phyloP scores from a whole-genome alignment of 2,329 filamentous ascomycete genomes.

The Aspergillus ustus region DNA sequence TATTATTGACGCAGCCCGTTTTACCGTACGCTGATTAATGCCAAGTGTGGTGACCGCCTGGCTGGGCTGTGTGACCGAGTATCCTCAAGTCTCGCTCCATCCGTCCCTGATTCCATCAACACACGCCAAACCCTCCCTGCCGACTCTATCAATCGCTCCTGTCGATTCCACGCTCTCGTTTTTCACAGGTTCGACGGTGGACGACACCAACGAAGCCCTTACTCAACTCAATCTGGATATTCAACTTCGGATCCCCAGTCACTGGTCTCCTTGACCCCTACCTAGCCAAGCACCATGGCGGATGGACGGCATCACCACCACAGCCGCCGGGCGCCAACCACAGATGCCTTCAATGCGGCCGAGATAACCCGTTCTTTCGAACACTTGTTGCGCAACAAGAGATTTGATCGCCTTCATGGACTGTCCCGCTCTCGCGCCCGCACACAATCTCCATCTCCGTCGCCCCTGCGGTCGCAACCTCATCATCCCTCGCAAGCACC shows the following conservation, averaged over 20 bases:
- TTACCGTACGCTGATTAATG: slow-evolving; percentile 24
- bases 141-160: slow-evolving; percentile 4
- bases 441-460: slow-evolving; percentile 59
- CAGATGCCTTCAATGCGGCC: slow-evolving; percentile 69
- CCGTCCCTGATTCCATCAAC: slow-evolving; percentile 17
- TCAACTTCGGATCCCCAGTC: slow-evolving; percentile 20
- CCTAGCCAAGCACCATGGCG: slow-evolving; percentile 40
- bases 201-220: neutral
- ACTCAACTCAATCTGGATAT: slow-evolving; percentile 33
- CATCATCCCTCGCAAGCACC: slow-evolving; percentile 42
- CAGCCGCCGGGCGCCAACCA: slow-evolving; percentile 34
- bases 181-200: neutral
- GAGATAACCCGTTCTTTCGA: slow-evolving; percentile 85
- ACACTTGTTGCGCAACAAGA: slow-evolving; percentile 80
- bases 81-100: slow-evolving; percentile 19
- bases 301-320: slow-evolving; percentile 41
- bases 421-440: slow-evolving; percentile 62
- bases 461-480: slow-evolving; percentile 27
- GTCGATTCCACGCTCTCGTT: slow-evolving; percentile 1
- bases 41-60: slow-evolving; percentile 33
- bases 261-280: slow-evolving; percentile 30
- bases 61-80: slow-evolving; percentile 31
- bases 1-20: slow-evolving; percentile 22
- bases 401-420: slow-evolving; percentile 80
- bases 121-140: slow-evolving; percentile 10